Base-by-base conservation (phyloP, 2,329 filamentous ascomycete species). In the Cadophora sp. region DNA sequence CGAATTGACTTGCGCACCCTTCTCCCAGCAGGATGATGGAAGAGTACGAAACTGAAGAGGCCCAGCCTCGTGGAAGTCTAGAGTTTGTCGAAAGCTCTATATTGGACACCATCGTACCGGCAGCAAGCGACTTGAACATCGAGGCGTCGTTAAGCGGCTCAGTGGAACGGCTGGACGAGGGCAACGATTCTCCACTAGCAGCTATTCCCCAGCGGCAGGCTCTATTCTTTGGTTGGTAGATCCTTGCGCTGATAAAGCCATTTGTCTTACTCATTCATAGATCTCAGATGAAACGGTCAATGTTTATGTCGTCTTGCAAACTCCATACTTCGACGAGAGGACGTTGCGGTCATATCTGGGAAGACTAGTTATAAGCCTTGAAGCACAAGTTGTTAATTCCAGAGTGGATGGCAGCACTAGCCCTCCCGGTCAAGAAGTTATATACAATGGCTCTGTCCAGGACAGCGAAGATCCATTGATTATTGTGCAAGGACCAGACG, bases 221-320 rank as follows among this genome's bases (percentile, higher is more conserved):
- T 65, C 81, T 94, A 48, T 91, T 92, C 77, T 93, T 94, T 76
- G 92, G 92, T 93, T 83, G 73, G 86, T 79, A 58, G 68, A 73
- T 73, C 68, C 66, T 70, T 68, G 64, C 62, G 68, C 67, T 73
- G 74, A 72, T 71, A 73, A 75, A 72, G 73, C 70, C 76, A 72
- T 72, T 71, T 76, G 75, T 81, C 79, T 80, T 82, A 81, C 85
- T 86, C 79, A 85, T 82, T 79, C 76, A 73, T 80, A 85, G 81
- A 82, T 76, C 77, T 67, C 81, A 94, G 92, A 94, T 85, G 92
- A 94, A 82, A 88, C 87, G 29, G 84, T 92, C 66, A 82, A 89
- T 71, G 84, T 93, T 22, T 88, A 92, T 75, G 81, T 94, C 70
- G 83, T 92, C 12, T 84, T 94, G 67, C 86, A 87, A 74, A 89